Evolutionary conservation across 441 rosid genomes (phyloP), one percentile per base, ranked within the genome.

Genomic region (Adansonia gregorii): DNA sequence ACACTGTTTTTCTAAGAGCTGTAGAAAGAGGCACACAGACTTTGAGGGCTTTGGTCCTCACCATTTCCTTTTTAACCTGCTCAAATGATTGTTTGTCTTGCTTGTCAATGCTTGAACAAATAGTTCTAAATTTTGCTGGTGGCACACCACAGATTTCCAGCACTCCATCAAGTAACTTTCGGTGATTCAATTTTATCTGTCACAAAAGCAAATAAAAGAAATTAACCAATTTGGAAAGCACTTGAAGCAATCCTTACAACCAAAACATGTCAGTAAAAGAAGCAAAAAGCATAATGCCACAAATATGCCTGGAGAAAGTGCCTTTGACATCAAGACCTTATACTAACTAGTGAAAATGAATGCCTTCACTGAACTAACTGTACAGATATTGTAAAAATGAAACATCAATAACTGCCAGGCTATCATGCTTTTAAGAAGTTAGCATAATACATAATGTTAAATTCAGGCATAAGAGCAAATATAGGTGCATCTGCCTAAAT

Each of bases 1-100:
- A n/a, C 22, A 27, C 39, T 3, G n/a, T 15, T 35, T 54, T 39
- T 27, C 24, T 45, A 72, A 35, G 27, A 72, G 17, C 19, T 56
- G 24, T 56, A 39, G 19, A 56, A 19, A 41, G 39, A 17, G 51
- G 35, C 11, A 41, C 9, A 48, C 2, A 67, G 17, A 68, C 12
- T 67, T 68, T 48, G 56, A 22, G 73, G 73, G 67, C 67, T 52
- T 19, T 65, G 12, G 56, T 35, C 65, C 87, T 88, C 55, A 86
- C 97, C 95, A 96, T 96, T 88, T 96, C 99, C 75, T 81, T 94
- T 82, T 89, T 89, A 61, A 95, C 90, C 83, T 94, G 95, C 85
- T 91, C 94, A 75, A 89, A 87, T 55, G 92, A 49, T 79, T 82
- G 90, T 74, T 89, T 87, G 82, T 89, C 90, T 74, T 87, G 72